Evolutionary conservation across 805 yeast genomes (phyloP), one percentile per base, ranked within the genome.

Genomic region (Wickerhamiella siamensis): DNA sequence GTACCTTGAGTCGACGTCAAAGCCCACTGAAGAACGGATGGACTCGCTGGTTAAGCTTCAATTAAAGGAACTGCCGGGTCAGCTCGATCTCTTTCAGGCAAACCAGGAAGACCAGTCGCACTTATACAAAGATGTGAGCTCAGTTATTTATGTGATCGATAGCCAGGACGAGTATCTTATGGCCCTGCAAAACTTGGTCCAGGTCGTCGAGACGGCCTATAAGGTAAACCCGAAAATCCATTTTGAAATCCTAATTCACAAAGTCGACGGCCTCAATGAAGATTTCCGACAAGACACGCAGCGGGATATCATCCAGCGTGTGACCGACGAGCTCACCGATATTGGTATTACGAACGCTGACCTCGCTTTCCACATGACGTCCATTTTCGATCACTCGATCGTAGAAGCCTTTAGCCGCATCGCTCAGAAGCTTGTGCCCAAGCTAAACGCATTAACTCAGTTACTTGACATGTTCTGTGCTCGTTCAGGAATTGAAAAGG

Each of bases 61-160:
- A 2, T 87, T 88, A 15, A 83, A 86, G 80, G 98, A 88, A 58
- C 66, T 88, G 15, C 98, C 98, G 0, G 97, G 96, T 2, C 96
- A 88, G 59, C 61, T 87, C 47, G 84, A 86, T 58, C 74, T 83
- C 53, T 83, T 84, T 57, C 95, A 86, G 51, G 91, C 93, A 2
- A 71, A 77, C 27, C 78, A 79, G 51, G 95, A 84, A 53, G 75
- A 82, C 19, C 44, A 51, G 12, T 86, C 78, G 47, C 67, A 77
- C 46, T 61, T 87, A 21, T 87, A 88, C 54, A 69, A 78, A 34
- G 75, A 79, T 35, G 84, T 86, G 12, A 95, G 95, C 16, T 91
- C 95, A 0, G 67, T 91, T 22, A 91, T 91, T 2, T 91, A 91
- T 56, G 95, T 91, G 33, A 86, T 91, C 47, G 98, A 91, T 61